phyloP scores from a whole-genome alignment of 176 grass and related monocot genomes.

The Calamus simplicifolius region DNA sequence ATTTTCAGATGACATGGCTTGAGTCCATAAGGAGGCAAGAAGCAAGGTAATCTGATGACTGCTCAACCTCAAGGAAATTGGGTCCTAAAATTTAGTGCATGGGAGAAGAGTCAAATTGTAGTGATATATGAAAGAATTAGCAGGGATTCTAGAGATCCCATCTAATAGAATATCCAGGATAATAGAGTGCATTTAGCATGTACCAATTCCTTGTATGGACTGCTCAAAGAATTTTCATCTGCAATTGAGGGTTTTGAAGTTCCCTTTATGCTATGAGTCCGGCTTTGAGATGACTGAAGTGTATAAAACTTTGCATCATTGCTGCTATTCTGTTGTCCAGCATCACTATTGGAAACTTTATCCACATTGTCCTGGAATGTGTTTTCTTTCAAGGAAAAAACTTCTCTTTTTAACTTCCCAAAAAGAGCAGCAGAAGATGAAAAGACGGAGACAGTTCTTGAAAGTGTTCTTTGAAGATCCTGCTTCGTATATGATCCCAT shows the following conservation, averaged over 20 bases:
- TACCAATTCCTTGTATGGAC: slow-evolving; percentile 41
- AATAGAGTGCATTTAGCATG: neutral
- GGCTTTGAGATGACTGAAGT: slow-evolving; percentile 48
- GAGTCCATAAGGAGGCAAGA: slow-evolving; percentile 84
- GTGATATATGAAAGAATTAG: slow-evolving; percentile 1
- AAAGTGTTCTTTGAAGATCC: slow-evolving; percentile 66
- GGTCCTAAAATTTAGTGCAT: slow-evolving; percentile 49
- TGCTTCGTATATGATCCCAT: slow-evolving; percentile 14
- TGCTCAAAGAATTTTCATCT: slow-evolving; percentile 33
- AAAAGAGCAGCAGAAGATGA: slow-evolving; percentile 96
- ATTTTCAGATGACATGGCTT: slow-evolving; percentile 69
- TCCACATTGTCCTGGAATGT: slow-evolving; percentile 25
- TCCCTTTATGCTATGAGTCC: slow-evolving; percentile 32
- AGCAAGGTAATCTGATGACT: slow-evolving; percentile 65
- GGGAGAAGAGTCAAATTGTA: neutral
- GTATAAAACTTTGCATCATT: slow-evolving; percentile 51
- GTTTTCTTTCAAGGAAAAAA: slow-evolving; percentile 57
- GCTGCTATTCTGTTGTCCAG: slow-evolving; percentile 29
- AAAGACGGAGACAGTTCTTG: slow-evolving; percentile 80
- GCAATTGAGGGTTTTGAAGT: slow-evolving; percentile 12
- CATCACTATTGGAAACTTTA: slow-evolving; percentile 37
- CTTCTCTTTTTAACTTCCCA: slow-evolving; percentile 75
- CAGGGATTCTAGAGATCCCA: no score
- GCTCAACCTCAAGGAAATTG: slow-evolving; percentile 58
- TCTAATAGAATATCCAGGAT: no score